These are phyloP conservation scores for Astraeus odoratus DNA, from an alignment of 768 basidiomycete genomes.

Conservation along the genomic window DNA sequence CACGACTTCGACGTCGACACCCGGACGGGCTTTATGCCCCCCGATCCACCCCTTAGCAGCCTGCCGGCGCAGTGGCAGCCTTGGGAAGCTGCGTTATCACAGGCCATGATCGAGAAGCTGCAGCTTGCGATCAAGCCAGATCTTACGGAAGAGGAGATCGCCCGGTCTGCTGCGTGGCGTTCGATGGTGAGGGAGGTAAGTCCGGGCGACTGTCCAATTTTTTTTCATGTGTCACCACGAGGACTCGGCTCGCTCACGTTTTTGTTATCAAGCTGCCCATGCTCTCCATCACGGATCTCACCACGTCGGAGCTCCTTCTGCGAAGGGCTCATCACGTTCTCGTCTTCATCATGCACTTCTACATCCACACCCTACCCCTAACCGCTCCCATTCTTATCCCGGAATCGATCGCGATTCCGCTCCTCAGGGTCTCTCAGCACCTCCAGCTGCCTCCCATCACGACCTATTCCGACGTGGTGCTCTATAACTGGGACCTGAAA, in stretches of 20 bases:
- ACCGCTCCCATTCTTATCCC: conserved; percentile 58
- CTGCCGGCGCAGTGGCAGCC: conserved; percentile 56
- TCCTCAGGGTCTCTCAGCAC: conserved; percentile 59
- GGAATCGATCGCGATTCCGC: conserved; percentile 61
- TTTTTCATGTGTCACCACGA: neutral
- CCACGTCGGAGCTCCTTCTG: conserved; percentile 46
- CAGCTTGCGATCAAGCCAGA: conserved; percentile 46
- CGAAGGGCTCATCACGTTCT: conserved; percentile 71
- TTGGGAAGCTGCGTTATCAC: conserved; percentile 64
- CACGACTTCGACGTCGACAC: conserved; percentile 93
- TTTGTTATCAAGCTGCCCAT: conserved; percentile 43
- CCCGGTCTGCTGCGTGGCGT: conserved; percentile 48
- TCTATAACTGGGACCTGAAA: conserved; percentile 70
- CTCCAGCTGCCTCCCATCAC: conserved; percentile 82
- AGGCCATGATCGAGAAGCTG: conserved; percentile 41
- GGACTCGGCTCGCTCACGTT: too few relatives aligned
- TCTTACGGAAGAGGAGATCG: conserved; percentile 30
- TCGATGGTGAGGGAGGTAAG: conserved; percentile 42
- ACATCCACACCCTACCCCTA: conserved; percentile 58
- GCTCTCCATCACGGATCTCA: conserved; percentile 40
- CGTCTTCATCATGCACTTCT: conserved; percentile 69
- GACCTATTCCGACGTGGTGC: conserved; percentile 87
- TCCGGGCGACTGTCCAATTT: conserved; percentile 1
- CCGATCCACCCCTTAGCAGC: conserved; percentile 57
- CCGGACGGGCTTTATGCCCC: conserved; percentile 87